Percentiles rank a stretch among this genome's conserved stretches.
phyloP scores from a whole-genome alignment of 1,284 basidiomycete species.

The Peniophora sp. region DNA sequence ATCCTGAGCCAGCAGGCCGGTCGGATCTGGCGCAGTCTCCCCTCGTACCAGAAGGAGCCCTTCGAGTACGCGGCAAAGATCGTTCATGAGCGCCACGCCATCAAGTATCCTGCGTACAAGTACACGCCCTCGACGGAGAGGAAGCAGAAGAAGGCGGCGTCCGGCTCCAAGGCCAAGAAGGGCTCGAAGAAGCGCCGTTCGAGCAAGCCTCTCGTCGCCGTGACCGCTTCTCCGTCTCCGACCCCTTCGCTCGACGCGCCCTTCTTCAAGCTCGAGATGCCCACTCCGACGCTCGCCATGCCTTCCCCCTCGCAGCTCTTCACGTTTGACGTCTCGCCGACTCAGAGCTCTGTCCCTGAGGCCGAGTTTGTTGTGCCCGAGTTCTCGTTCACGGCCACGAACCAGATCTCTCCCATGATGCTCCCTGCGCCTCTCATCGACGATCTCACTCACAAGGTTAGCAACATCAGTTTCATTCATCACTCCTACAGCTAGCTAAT shows the following conservation, averaged over 20 bases:
- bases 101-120: constrained; percentile 48
- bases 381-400: too few relatives aligned
- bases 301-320: neutral
- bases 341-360: neutral
- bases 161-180: too few relatives aligned
- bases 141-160: constrained; percentile 20
- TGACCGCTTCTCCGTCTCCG: neutral
- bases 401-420: too few relatives aligned
- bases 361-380: neutral
- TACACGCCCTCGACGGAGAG: constrained; percentile 35
- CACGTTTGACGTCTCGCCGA: neutral
- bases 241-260: neutral
- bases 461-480: too few relatives aligned
- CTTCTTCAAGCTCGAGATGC: too few relatives aligned
- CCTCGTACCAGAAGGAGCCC: constrained; percentile 24
- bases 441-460: too few relatives aligned
- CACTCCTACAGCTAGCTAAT: too few relatives aligned
- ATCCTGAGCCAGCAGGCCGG: constrained; percentile 45
- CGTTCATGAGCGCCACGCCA: constrained; percentile 41
- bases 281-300: too few relatives aligned
- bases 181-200: too few relatives aligned
- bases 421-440: too few relatives aligned
- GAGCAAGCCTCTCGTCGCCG: too few relatives aligned
- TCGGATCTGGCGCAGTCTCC: constrained; percentile 30
- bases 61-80: constrained; percentile 36